Base-by-base conservation (phyloP, 495 filamentous ascomycete species). In the Lasiosphaeriaceae sp. region DNA sequence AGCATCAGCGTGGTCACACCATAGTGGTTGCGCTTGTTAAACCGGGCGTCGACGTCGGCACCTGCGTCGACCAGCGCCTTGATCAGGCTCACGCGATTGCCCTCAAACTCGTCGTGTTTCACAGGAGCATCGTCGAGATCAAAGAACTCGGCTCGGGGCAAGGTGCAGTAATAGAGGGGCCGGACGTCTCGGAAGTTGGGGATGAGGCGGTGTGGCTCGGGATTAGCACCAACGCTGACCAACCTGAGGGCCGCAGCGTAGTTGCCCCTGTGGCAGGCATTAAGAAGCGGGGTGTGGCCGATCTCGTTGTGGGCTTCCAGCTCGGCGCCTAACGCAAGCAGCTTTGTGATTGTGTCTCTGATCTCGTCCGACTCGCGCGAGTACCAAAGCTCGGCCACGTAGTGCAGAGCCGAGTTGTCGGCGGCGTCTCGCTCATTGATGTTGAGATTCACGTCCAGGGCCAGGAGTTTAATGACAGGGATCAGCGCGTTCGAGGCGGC, bases 371-470 rank as follows among this genome's bases (percentile, higher is more conserved):
- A 57, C 31, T 62, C 59, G 6, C 62, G 62, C 5, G 60, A 16
- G 43, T 45, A 49, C 58, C 52, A 66, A 11, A 64, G 52, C 21
- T 57, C 57, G 16, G 61, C 45, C 35, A 61, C 56, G 23, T 64
- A 69, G 48, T 69, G 64, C 14, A 69, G 59, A 2, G 66, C 66
- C 35, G 63, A 66, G 50, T 66, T 64, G 2, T 55, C 64, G 45
- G 51, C 56, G 11, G 49, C 44, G 47, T 66, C 66, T 0, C 59
- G 59, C 56, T 62, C 54, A 55, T 69, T 58, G 39, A 61, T 54
- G 45, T 65, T 56, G 47, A 69, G 55, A 34, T 54, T 56, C 43
- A 55, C 11, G 49, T 64, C 54, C 16, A 63, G 47, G 2, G 61
- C 66, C 20, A 69, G 54, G 9, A 64, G 63, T 37, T 66, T 64